Percentiles rank a stretch among this genome's conserved stretches.
Evolutionary conservation across 768 basidiomycete species (phyloP).

Genomic region (Pleurotus eryngii): DNA sequence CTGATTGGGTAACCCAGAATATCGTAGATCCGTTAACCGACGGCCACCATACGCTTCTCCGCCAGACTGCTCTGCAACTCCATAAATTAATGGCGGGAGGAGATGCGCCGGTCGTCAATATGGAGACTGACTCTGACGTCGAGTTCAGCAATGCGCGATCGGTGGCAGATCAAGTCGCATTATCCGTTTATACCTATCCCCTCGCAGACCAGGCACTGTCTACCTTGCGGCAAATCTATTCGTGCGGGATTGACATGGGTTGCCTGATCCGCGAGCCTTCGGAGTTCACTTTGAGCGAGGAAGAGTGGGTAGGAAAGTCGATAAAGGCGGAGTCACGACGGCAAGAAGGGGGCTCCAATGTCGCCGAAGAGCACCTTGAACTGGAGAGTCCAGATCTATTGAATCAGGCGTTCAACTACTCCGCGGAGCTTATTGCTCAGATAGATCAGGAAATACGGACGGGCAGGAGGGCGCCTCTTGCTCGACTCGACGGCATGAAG

Average conservation of each 20-base stretch:
- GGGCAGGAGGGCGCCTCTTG: not conserved
- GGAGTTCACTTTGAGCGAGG: conserved; percentile 48
- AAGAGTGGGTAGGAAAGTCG: conserved; percentile 48
- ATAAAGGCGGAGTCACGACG: conserved; percentile 28
- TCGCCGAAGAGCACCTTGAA: conserved; percentile 5
- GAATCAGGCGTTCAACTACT: conserved; percentile 5
- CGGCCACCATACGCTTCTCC: conserved; percentile 42
- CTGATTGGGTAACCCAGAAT: conserved; percentile 39
- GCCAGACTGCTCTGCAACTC: conserved; percentile 35
- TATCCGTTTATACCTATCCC: conserved; percentile 42
- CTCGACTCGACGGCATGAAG: not conserved
- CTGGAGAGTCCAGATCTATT: conserved; percentile 7
- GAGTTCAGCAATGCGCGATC: conserved; percentile 13
- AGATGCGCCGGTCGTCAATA: conserved; percentile 4
- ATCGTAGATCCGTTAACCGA: conserved; percentile 47
- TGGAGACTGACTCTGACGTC: not conserved
- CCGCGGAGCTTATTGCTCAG: conserved; percentile 3
- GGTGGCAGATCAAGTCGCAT: conserved; percentile 32
- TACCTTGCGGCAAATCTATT: conserved; percentile 36
- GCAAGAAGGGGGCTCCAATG: conserved; percentile 10
- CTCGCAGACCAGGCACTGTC: conserved; percentile 36
- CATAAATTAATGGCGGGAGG: conserved; percentile 10
- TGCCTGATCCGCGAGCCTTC: conserved; percentile 43
- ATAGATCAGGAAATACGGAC: conserved; percentile 21
- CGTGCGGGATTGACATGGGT: conserved; percentile 53